A percentile compares a stretch with the other conserved stretches of the same genome.
These are phyloP conservation scores for Suillus alpinus DNA, from an alignment of 768 basidiomycete genomes.

Conservation along the genomic window DNA sequence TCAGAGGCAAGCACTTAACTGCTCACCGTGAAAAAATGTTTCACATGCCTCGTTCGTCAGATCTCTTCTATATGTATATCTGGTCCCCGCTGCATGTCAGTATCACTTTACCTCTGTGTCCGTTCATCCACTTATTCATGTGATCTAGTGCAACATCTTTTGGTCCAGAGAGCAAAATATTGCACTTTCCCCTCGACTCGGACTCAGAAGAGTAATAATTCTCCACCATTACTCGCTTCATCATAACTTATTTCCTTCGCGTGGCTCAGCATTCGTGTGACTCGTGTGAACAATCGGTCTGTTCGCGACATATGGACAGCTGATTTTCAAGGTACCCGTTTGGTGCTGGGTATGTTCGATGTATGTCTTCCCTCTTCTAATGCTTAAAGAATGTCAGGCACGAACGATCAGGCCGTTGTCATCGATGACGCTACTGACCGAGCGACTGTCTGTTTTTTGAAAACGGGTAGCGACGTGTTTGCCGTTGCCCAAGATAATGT, in stretches of 20 bases:
- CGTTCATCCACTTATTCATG: slow-evolving; percentile 3
- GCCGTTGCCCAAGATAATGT: slow-evolving; percentile 55
- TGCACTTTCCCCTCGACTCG: slow-evolving; percentile 41
- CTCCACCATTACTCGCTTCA: background rate
- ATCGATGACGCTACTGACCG: slow-evolving; percentile 48
- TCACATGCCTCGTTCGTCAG: slow-evolving; percentile 21
- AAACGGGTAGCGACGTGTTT: slow-evolving; percentile 64
- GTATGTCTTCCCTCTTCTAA: background rate
- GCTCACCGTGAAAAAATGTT: background rate
- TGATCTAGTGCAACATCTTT: slow-evolving; percentile 52
- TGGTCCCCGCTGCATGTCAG: slow-evolving; percentile 49
- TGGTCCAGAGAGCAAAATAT: slow-evolving; percentile 50
- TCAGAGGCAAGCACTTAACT: slow-evolving; percentile 17
- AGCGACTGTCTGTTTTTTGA: slow-evolving; percentile 36
- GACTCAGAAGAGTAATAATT: slow-evolving; percentile 37
- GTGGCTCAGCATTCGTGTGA: slow-evolving; percentile 12
- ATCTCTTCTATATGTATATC: slow-evolving; percentile 52
- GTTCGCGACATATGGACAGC: slow-evolving; percentile 58
- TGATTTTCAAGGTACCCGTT: slow-evolving; percentile 44
- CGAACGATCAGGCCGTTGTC: slow-evolving; percentile 48
- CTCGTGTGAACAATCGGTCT: slow-evolving; percentile 34
- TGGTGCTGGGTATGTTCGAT: slow-evolving; percentile 49
- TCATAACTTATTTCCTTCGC: slow-evolving; percentile 1
- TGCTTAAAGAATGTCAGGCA: slow-evolving; percentile 39
- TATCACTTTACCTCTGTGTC: slow-evolving; percentile 8